Evolutionary conservation across 1,284 basidiomycete genomes (phyloP).

Genomic region (Cutaneotrichosporon mucoides): DNA sequence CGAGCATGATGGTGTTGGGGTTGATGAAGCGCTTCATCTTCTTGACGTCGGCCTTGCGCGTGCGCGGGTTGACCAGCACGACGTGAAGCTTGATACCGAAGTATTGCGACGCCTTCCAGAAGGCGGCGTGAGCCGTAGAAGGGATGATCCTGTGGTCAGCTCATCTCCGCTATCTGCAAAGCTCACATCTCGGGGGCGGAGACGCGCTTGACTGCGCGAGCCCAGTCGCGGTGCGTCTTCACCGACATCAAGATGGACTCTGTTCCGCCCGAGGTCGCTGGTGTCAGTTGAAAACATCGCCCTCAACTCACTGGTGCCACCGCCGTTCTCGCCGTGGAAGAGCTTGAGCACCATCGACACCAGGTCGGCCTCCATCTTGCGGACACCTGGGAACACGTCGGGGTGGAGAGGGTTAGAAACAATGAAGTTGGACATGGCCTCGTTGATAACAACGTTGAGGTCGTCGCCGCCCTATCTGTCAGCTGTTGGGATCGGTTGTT

Average conservation of each 20-base stretch:
- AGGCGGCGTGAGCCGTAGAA: constrained; percentile 85
- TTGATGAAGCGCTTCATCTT: constrained; percentile 73
- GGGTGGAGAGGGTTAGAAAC: constrained; percentile 85
- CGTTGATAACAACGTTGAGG: constrained; percentile 54
- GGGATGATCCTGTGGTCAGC: constrained; percentile 62
- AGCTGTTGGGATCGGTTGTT: constrained; percentile 31
- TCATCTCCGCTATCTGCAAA: constrained; percentile 9
- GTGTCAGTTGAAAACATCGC: neutral
- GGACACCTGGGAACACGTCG: constrained; percentile 83
- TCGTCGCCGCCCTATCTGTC: constrained; percentile 70
- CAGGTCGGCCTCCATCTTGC: constrained; percentile 97
- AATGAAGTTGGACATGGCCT: constrained; percentile 49
- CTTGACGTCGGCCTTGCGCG: constrained; percentile 74
- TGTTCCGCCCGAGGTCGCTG: constrained; percentile 85
- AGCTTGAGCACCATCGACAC: constrained; percentile 88
- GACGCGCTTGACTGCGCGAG: constrained; percentile 74
- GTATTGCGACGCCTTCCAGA: constrained; percentile 88
- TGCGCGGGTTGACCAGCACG: constrained; percentile 76
- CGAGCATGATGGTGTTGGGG: constrained; percentile 59
- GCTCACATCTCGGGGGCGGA: constrained; percentile 87
- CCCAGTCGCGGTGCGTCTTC: constrained; percentile 94
- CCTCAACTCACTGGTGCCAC: constrained; percentile 62
- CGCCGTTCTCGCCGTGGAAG: constrained; percentile 78
- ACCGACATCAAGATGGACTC: constrained; percentile 84
- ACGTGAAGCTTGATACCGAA: constrained; percentile 85